phyloP scores from a whole-genome alignment of 2,329 filamentous ascomycete species.

The Hypoxylon sp. region DNA sequence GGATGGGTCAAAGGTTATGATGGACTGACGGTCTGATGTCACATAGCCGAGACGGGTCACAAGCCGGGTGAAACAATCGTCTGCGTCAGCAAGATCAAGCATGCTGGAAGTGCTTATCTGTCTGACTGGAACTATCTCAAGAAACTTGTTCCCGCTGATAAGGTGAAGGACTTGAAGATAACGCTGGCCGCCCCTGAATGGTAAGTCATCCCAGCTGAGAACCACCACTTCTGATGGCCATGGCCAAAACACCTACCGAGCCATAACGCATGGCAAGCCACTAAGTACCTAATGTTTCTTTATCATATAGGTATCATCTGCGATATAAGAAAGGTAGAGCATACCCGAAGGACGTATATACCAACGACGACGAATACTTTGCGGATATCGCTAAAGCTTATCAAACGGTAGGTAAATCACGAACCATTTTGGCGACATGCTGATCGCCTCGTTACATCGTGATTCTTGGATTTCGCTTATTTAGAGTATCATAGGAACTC shows the following conservation, averaged over 20 bases:
- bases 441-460: too few relatives aligned
- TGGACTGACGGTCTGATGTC: slow-evolving; percentile 48
- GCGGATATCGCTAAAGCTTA: slow-evolving; percentile 71
- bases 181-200: slow-evolving; percentile 63
- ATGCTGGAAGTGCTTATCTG: slow-evolving; percentile 54
- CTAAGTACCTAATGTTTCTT: slow-evolving; percentile 2
- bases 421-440: too few relatives aligned
- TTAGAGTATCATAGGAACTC: slow-evolving; percentile 58
- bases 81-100: slow-evolving; percentile 57
- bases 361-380: slow-evolving; percentile 69
- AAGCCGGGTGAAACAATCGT: slow-evolving; percentile 57
- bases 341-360: slow-evolving; percentile 65
- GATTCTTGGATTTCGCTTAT: too few relatives aligned
- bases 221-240: neutral
- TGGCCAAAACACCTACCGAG: too few relatives aligned
- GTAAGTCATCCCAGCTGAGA: slow-evolving; percentile 32
- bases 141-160: slow-evolving; percentile 62
- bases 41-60: slow-evolving; percentile 53
- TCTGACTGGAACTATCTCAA: slow-evolving; percentile 54
- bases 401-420: slow-evolving; percentile 36
- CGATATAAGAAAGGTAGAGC: slow-evolving; percentile 64
- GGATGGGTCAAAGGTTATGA: slow-evolving; percentile 20
- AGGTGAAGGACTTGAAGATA: slow-evolving; percentile 66
- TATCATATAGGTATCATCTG: slow-evolving; percentile 57
- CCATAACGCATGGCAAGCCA: neutral